phyloP scores from a whole-genome alignment of 805 yeast species.

The Cyberlindnera amylophila region DNA sequence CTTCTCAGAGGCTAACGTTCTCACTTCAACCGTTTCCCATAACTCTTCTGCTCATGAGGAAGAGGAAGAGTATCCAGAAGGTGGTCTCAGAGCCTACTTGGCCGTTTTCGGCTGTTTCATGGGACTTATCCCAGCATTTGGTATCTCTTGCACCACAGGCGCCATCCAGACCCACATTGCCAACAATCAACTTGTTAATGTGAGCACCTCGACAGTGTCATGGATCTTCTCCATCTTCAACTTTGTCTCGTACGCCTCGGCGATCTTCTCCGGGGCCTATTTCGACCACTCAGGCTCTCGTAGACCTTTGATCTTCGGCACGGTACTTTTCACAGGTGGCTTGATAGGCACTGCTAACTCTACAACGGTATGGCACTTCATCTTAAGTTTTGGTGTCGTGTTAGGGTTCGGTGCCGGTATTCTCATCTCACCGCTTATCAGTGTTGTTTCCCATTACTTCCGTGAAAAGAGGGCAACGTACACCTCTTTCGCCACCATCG shows the following conservation, averaged over 20 bases:
- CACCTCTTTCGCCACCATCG: constrained; percentile 45
- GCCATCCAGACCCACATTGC: constrained; percentile 62
- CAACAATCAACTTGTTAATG: constrained; percentile 46
- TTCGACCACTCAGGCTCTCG: constrained; percentile 61
- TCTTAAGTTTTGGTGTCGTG: constrained; percentile 53
- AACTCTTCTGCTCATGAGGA: constrained; percentile 9
- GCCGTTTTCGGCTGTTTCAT: constrained; percentile 59
- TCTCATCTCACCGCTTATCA: constrained; percentile 56
- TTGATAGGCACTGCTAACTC: constrained; percentile 56
- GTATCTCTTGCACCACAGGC: constrained; percentile 59
- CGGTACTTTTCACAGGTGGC: constrained; percentile 46
- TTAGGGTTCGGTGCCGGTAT: constrained; percentile 59
- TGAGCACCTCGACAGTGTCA: constrained; percentile 48
- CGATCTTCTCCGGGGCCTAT: constrained; percentile 52
- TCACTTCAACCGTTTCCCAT: too few relatives aligned
- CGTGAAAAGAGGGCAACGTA: constrained; percentile 54
- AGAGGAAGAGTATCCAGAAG: constrained; percentile 41
- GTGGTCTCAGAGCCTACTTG: constrained; percentile 53
- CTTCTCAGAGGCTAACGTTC: constrained; percentile 8
- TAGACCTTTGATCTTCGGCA: constrained; percentile 41
- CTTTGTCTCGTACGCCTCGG: constrained; percentile 48
- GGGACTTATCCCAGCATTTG: constrained; percentile 57
- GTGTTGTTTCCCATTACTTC: constrained; percentile 68
- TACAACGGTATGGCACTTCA: constrained; percentile 52
- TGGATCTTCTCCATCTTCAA: constrained; percentile 68